phyloP scores from a whole-genome alignment of 495 filamentous ascomycete species.

The Neurospora terricola region DNA sequence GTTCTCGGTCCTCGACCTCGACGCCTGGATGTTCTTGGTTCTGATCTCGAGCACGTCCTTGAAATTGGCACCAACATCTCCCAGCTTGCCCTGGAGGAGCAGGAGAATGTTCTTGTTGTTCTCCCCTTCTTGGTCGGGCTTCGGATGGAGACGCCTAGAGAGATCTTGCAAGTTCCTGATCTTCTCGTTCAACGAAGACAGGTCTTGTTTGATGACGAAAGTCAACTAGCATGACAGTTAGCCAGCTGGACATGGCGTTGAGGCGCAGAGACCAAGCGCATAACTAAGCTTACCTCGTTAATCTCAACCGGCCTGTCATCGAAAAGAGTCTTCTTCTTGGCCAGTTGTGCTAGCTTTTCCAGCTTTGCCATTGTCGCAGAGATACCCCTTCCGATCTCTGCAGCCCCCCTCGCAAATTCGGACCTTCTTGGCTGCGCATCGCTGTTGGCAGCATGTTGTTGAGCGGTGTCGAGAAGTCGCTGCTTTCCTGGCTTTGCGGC shows the following conservation, averaged over 20 bases:
- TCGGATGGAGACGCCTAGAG: constrained; percentile 56
- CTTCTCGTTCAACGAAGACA: constrained; percentile 77
- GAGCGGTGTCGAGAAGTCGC: constrained; percentile 63
- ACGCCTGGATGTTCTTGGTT: constrained; percentile 97
- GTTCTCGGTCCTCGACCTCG: constrained; percentile 82
- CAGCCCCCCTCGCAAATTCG: constrained; percentile 85
- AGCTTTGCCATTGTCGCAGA: constrained; percentile 88
- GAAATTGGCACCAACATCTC: constrained; percentile 89
- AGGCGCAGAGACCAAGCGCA: constrained; percentile 18
- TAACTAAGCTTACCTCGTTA: constrained; percentile 62
- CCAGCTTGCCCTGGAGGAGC: constrained; percentile 84
- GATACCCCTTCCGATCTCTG: constrained; percentile 84
- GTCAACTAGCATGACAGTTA: constrained; percentile 13
- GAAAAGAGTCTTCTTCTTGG: constrained; percentile 92
- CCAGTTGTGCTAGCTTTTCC: constrained; percentile 85
- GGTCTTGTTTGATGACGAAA: constrained; percentile 90
- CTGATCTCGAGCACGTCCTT: constrained; percentile 94
- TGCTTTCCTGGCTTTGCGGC: constrained; percentile 63
- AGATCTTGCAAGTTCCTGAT: constrained; percentile 74
- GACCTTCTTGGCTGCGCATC: constrained; percentile 42
- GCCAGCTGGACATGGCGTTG: constrained; percentile 7
- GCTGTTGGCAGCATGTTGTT: constrained; percentile 61
- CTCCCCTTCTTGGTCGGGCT: constrained; percentile 79
- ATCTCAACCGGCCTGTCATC: constrained; percentile 96
- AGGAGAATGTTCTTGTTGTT: constrained; percentile 97